Percentiles rank a stretch among this genome's conserved stretches.
phyloP scores from a whole-genome alignment of 1,284 basidiomycete species.

The Ceratobasidium sp. region DNA sequence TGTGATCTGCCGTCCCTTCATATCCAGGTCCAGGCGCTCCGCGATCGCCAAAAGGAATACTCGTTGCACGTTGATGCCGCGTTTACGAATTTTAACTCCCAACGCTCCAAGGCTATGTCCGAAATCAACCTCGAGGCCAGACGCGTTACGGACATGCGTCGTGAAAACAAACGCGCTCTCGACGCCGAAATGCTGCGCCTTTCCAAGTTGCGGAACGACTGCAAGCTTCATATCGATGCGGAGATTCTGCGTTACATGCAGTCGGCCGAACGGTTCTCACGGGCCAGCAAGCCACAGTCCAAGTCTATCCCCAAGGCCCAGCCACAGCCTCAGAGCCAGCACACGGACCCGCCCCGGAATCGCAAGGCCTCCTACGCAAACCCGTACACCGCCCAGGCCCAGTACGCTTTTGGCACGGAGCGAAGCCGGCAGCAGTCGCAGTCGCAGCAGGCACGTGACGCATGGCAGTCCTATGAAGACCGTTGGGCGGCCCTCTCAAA shows the following conservation, averaged over 20 bases:
- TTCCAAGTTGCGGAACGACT: slow-evolving; percentile 22
- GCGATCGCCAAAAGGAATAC: slow-evolving; percentile 31
- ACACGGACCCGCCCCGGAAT: background rate
- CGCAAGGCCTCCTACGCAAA: slow-evolving; percentile 16
- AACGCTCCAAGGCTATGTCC: slow-evolving; percentile 33
- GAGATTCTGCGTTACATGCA: slow-evolving; percentile 36
- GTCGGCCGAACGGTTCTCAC: slow-evolving; percentile 30
- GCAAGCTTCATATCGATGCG: slow-evolving; percentile 18
- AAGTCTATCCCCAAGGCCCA: background rate
- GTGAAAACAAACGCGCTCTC: slow-evolving; percentile 36
- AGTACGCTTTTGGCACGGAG: slow-evolving; percentile 30
- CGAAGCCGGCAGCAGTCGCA: slow-evolving; percentile 28
- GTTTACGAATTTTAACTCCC: slow-evolving; percentile 31
- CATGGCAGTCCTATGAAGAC: slow-evolving; percentile 42
- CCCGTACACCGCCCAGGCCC: slow-evolving; percentile 13
- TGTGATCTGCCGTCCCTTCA: slow-evolving; percentile 37
- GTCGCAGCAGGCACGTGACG: slow-evolving; percentile 30
- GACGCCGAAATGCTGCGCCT: slow-evolving; percentile 33
- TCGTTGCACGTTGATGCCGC: slow-evolving; percentile 15
- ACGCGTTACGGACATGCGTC: slow-evolving; percentile 25
- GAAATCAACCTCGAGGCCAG: slow-evolving; percentile 34
- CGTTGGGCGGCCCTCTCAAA: slow-evolving; percentile 37
- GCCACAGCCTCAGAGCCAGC: background rate
- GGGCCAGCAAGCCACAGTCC: slow-evolving; percentile 31
- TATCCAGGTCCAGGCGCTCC: slow-evolving; percentile 31